A percentile compares a stretch with the other conserved stretches of the same genome.
Evolutionary conservation across 352 stramenopile species (phyloP).

Genomic region (Phytophthora tentaculata): DNA sequence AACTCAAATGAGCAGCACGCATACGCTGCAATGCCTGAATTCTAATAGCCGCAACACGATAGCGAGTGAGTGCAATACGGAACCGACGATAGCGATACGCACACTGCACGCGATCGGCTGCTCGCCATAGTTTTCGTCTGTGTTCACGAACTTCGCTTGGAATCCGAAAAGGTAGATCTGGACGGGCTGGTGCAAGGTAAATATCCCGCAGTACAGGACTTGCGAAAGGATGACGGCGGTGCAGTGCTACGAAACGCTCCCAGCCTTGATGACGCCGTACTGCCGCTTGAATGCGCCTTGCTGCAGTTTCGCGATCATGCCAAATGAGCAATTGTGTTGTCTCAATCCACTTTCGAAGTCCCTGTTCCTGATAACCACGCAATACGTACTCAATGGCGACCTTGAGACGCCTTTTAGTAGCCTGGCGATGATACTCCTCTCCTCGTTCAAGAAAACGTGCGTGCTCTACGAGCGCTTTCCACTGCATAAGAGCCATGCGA

Average conservation of each 20-base stretch:
- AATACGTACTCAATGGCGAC: conserved; percentile 77
- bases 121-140: conserved; percentile 62
- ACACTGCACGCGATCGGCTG: conserved; percentile 61
- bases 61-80: conserved; percentile 50
- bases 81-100: conserved; percentile 65
- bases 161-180: conserved; percentile 51
- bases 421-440: conserved; percentile 65
- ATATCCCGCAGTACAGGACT: conserved; percentile 59
- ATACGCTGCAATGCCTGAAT: conserved; percentile 73
- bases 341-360: conserved; percentile 60
- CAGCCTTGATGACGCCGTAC: conserved; percentile 49
- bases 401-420: conserved; percentile 60
- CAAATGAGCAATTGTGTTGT: conserved; percentile 66
- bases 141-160: conserved; percentile 60
- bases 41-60: conserved; percentile 56
- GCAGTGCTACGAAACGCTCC: conserved; percentile 45
- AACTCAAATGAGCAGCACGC: conserved; percentile 44
- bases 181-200: conserved; percentile 48
- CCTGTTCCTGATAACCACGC: conserved; percentile 68
- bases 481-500: conserved; percentile 77
- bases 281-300: conserved; percentile 59
- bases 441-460: conserved; percentile 60
- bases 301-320: conserved; percentile 56
- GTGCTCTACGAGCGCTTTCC: conserved; percentile 80
- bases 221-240: conserved; percentile 53